Evolutionary conservation across 805 yeast genomes (phyloP).

Genomic region (Kuraishia hungarica): DNA sequence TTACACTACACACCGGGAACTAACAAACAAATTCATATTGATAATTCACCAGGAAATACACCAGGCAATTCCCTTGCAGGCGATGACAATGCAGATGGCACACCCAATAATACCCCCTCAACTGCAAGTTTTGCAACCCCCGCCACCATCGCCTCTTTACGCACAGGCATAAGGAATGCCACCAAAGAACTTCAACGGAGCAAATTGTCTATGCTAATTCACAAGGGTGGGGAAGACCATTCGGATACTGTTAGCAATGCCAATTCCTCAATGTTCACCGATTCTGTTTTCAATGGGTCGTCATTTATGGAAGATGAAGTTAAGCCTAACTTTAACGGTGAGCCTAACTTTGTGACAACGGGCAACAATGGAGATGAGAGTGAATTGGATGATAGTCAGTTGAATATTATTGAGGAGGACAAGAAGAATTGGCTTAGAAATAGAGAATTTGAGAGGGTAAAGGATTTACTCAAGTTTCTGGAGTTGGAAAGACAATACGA

Average conservation of each 20-base stretch:
- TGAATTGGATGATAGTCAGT: neutral
- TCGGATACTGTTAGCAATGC: neutral
- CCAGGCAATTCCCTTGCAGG: neutral
- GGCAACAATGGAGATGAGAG: neutral
- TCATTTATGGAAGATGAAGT: slow-evolving; percentile 1
- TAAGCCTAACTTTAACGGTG: neutral
- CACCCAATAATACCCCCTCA: neutral
- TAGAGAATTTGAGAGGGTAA: neutral
- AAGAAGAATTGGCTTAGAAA: neutral
- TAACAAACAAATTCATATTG: neutral
- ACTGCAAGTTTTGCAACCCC: neutral
- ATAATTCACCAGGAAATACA: neutral
- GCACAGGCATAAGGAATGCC: neutral
- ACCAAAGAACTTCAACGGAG: neutral
- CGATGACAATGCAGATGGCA: no score
- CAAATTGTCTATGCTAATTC: neutral
- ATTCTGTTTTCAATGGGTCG: neutral
- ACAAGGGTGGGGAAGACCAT: neutral
- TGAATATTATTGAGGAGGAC: neutral
- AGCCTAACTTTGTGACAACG: neutral
- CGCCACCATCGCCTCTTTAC: neutral
- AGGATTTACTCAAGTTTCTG: slow-evolving; percentile 1
- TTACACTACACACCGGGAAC: neutral
- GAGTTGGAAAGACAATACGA: neutral
- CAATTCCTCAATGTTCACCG: neutral